Percentiles rank a stretch among this genome's conserved stretches.
Conservation (phyloP, 2,329 filamentous ascomycete genomes). For the Lithohypha guttulata region DNA sequence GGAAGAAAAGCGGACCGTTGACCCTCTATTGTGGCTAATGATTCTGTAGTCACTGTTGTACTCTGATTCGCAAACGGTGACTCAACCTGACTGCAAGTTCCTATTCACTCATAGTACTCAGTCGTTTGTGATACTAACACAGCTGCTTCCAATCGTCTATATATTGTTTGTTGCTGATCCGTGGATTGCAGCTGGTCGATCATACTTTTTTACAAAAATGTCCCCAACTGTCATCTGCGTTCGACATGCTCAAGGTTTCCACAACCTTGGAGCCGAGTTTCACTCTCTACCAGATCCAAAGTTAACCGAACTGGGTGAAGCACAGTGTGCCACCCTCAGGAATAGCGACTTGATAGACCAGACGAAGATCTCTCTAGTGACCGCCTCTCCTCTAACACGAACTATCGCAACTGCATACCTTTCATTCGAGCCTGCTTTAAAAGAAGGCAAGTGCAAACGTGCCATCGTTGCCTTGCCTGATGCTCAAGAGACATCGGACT, state of each 20-base stretch:
- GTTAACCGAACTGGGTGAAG: conserved; percentile 62
- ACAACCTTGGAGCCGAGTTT: conserved; percentile 64
- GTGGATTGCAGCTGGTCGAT: no score
- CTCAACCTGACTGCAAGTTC: no score
- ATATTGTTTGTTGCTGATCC: no score
- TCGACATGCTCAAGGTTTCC: conserved; percentile 50
- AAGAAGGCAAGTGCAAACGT: conserved; percentile 34
- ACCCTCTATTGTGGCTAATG: no score
- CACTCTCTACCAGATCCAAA: conserved; percentile 65
- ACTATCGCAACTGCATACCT: conserved; percentile 68
- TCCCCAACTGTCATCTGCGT: conserved; percentile 19
- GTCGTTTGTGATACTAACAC: no score
- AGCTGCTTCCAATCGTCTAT: no score
- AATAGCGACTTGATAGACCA: conserved; percentile 42
- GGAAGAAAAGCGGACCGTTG: no score
- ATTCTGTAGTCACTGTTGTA: no score
- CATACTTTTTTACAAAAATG: no score
- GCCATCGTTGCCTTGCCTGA: conserved; percentile 59
- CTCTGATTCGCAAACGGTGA: no score
- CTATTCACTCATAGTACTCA: no score
- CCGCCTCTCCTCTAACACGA: conserved; percentile 67
- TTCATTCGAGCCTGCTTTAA: conserved; percentile 51
- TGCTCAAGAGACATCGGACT: conserved; percentile 64
- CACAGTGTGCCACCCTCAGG: conserved; percentile 59
- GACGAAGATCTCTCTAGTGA: conserved; percentile 47